Evolutionary conservation across 495 filamentous ascomycete genomes (phyloP).

Genomic region (Lasiosphaeriaceae sp.): DNA sequence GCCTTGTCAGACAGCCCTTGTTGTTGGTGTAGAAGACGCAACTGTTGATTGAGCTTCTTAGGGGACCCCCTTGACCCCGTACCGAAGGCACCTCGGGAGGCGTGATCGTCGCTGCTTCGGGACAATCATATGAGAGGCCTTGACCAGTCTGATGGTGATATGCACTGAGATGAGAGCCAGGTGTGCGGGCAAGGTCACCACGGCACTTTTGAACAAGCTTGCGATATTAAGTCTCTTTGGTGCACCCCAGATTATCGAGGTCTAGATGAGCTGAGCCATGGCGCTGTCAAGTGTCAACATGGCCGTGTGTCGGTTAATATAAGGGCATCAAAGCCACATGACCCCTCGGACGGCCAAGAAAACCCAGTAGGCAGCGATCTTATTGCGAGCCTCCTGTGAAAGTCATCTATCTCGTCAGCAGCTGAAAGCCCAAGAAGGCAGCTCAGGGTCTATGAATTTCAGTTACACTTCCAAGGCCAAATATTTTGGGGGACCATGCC

Average conservation of each 20-base stretch:
- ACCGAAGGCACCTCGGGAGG: background rate
- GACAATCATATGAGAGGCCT: background rate
- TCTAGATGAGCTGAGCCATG: slow-evolving; percentile 11
- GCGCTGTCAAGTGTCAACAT: background rate
- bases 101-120: background rate
- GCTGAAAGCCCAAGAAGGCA: background rate
- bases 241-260: slow-evolving; percentile 7
- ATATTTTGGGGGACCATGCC: too few relatives aligned
- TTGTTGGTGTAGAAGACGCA: background rate
- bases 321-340: slow-evolving; percentile 19
- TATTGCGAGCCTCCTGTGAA: background rate
- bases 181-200: background rate
- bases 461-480: background rate
- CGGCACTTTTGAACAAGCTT: background rate
- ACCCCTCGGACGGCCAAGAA: slow-evolving; percentile 3
- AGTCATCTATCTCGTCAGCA: too few relatives aligned
- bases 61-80: background rate
- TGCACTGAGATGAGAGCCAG: background rate
- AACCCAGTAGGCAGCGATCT: slow-evolving; percentile 1
- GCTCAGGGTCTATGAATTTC: background rate
- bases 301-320: slow-evolving; percentile 25
- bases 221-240: background rate
- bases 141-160: background rate
- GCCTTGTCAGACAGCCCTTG: background rate
- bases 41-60: background rate